Evolutionary conservation across 441 rosid genomes (phyloP).

Genomic region (Monsonia emarginata): DNA sequence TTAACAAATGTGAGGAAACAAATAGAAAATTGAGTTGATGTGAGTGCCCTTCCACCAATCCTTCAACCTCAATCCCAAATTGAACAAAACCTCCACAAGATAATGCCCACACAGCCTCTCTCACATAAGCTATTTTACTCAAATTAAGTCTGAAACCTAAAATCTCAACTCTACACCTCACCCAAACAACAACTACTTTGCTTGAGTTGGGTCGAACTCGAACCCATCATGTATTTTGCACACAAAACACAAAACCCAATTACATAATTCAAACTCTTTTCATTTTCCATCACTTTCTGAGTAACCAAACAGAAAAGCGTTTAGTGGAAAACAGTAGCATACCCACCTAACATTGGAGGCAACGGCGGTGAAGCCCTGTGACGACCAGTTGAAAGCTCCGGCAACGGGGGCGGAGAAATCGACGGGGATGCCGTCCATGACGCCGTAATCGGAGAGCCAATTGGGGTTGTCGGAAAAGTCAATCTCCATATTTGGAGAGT

Average conservation of each 20-base stretch:
- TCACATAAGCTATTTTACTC: not conserved
- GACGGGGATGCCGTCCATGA: conserved; percentile 58
- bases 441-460: conserved; percentile 55
- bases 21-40: not conserved
- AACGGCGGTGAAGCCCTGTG: conserved; percentile 39
- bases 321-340: too few species aligned
- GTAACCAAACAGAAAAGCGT: too few species aligned
- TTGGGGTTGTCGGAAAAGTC: conserved; percentile 60
- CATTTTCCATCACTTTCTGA: too few species aligned
- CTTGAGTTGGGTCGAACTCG: not conserved
- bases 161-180: not conserved
- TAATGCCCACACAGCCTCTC: too few species aligned
- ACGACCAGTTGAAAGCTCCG: conserved; percentile 58
- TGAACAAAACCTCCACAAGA: not conserved
- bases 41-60: too few species aligned
- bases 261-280: too few species aligned
- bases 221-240: not conserved
- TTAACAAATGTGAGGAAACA: not conserved
- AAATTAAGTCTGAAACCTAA: not conserved
- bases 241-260: not conserved
- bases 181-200: not conserved
- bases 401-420: conserved; percentile 44
- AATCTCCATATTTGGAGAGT: conserved; percentile 24
- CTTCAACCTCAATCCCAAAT: not conserved
- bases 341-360: conserved; percentile 47